These are phyloP conservation scores for Daldinia vernicosa DNA, from an alignment of 495 filamentous ascomycete genomes.

Conservation along the genomic window DNA sequence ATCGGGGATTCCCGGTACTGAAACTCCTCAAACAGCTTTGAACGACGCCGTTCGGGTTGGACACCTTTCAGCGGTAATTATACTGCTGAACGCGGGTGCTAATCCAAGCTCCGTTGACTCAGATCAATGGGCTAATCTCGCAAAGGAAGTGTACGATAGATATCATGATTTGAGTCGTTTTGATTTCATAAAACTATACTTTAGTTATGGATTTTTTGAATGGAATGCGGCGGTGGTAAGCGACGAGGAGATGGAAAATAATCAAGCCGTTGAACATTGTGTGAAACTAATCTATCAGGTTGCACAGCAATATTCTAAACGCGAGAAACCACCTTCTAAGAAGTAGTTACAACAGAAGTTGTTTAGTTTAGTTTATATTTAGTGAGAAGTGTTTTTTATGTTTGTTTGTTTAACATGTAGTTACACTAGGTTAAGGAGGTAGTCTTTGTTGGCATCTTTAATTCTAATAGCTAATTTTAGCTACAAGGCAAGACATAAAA, in stretches of 20 bases:
- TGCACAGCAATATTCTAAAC: not conserved
- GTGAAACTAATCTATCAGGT: not conserved
- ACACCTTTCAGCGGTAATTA: not conserved
- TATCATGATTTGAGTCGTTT: too few relatives aligned
- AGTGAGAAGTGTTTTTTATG: too few relatives aligned
- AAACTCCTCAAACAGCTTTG: not conserved
- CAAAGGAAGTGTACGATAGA: not conserved
- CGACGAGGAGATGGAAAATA: not conserved
- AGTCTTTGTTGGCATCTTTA: not conserved
- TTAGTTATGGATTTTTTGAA: not conserved
- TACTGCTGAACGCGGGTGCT: conserved; percentile 1
- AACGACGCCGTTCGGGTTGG: not conserved
- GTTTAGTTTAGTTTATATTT: too few relatives aligned
- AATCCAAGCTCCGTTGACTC: not conserved
- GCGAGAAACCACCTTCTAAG: too few relatives aligned
- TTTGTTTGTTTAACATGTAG: too few relatives aligned
- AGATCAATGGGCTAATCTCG: not conserved
- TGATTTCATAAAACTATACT: not conserved
- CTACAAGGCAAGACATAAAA: not conserved
- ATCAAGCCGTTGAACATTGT: not conserved
- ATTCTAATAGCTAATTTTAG: not conserved
- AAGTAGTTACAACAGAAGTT: too few relatives aligned
- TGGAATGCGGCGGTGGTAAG: not conserved
- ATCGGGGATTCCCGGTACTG: not conserved
- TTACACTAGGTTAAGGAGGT: too few relatives aligned